These are phyloP conservation scores for Metarhizium humberi DNA, from an alignment of 2,329 filamentous ascomycete genomes.

Conservation along the genomic window DNA sequence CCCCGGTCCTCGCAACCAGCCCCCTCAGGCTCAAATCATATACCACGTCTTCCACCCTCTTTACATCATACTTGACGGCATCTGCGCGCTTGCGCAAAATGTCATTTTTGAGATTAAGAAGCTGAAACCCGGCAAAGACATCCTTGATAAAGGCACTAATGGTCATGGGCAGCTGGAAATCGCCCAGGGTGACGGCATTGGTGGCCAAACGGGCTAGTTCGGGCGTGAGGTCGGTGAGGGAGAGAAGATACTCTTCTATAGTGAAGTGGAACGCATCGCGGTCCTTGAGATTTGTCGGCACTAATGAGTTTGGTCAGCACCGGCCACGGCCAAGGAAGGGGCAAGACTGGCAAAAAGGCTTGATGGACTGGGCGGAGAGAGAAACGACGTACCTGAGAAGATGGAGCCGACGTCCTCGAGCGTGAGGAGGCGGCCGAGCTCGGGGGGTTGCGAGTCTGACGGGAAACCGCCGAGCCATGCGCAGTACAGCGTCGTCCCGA, in stretches of 20 bases:
- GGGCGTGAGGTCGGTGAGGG: slow-evolving; percentile 78
- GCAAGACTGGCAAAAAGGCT: too few species aligned
- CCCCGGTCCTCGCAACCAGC: slow-evolving; percentile 49
- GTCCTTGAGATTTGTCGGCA: slow-evolving; percentile 86
- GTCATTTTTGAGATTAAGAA: slow-evolving; percentile 97
- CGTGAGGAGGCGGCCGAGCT: slow-evolving; percentile 62
- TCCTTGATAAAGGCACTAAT: slow-evolving; percentile 94
- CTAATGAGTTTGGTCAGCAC: slow-evolving; percentile 30
- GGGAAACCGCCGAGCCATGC: slow-evolving; percentile 74
- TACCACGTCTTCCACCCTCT: slow-evolving; percentile 96
- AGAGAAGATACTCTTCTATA: slow-evolving; percentile 92
- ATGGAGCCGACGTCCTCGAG: slow-evolving; percentile 79
- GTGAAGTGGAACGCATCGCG: slow-evolving; percentile 88
- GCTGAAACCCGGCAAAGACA: slow-evolving; percentile 89
- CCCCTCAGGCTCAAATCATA: slow-evolving; percentile 89
- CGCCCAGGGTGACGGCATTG: slow-evolving; percentile 83
- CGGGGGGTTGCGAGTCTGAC: slow-evolving; percentile 30
- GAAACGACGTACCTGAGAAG: slow-evolving; percentile 50
- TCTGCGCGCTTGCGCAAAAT: slow-evolving; percentile 79
- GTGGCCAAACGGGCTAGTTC: slow-evolving; percentile 86
- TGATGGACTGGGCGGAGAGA: not conserved
- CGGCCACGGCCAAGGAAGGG: not conserved
- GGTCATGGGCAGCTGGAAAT: slow-evolving; percentile 74
- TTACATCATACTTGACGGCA: slow-evolving; percentile 93
- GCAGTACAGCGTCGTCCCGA: slow-evolving; percentile 44